These are phyloP conservation scores for Catenaria anguillulae DNA, from an alignment of 371 early-diverging fungal genomes.

Conservation along the genomic window DNA sequence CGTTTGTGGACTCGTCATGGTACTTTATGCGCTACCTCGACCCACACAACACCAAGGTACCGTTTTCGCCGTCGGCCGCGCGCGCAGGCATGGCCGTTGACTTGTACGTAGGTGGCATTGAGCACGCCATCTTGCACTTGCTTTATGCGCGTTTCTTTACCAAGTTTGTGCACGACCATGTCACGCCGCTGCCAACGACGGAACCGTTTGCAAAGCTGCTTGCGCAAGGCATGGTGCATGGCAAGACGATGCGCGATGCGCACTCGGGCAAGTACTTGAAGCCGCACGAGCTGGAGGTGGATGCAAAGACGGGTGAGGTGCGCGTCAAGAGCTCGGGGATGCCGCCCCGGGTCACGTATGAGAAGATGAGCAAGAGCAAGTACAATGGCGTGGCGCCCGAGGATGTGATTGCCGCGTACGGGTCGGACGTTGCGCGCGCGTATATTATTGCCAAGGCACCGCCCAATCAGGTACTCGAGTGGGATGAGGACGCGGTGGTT, in stretches of 20 bases:
- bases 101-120: conserved; percentile 85
- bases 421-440: conserved; percentile 71
- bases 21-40: conserved; percentile 78
- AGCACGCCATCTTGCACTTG: conserved; percentile 88
- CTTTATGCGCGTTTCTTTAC: conserved; percentile 82
- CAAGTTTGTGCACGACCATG: conserved; percentile 52
- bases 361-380: conserved; percentile 94
- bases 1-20: conserved; percentile 93
- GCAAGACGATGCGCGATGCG: conserved; percentile 64
- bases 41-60: conserved; percentile 45
- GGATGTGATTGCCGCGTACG: conserved; percentile 49
- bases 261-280: conserved; percentile 60
- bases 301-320: not conserved
- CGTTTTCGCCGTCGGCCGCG: conserved; percentile 45
- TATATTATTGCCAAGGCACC: conserved; percentile 79
- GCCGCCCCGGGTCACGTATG: conserved; percentile 53
- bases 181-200: conserved; percentile 17
- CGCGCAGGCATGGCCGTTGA: conserved; percentile 59
- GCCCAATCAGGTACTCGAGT: conserved; percentile 73
- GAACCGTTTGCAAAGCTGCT: conserved; percentile 74
- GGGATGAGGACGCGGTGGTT: conserved; percentile 78
- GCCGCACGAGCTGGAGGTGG: conserved; percentile 35
- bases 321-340: no score
- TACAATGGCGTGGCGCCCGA: conserved; percentile 83
- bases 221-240: conserved; percentile 92